A percentile compares a stretch with the other conserved stretches of the same genome.
Evolutionary conservation across 2,329 filamentous ascomycete species (phyloP).

Genomic region (Sclerotiophoma versabilis): DNA sequence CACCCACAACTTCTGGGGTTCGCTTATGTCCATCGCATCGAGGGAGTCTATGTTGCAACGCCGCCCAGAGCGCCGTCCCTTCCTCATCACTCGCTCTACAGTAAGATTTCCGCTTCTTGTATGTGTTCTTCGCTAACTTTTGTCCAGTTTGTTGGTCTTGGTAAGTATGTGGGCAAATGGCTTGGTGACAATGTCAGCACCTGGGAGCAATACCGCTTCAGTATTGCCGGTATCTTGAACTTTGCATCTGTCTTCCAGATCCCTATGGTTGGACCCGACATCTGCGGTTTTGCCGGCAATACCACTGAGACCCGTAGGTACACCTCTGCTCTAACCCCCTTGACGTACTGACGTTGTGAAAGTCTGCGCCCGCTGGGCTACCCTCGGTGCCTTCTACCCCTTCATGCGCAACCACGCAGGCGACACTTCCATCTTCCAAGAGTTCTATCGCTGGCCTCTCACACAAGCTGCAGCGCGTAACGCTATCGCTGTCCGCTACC

Average conservation of each 20-base stretch:
- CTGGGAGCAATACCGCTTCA: constrained; percentile 54
- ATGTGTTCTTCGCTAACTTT: constrained; percentile 1
- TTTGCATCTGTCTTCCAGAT: constrained; percentile 56
- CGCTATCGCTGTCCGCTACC: constrained; percentile 74
- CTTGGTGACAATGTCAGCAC: constrained; percentile 60
- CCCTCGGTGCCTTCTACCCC: constrained; percentile 74
- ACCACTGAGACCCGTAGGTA: constrained; percentile 65
- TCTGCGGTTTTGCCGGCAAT: constrained; percentile 75
- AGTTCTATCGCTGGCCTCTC: constrained; percentile 59
- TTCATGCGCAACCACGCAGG: constrained; percentile 78
- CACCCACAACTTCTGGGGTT: constrained; percentile 77
- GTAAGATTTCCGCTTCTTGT: constrained; percentile 15
- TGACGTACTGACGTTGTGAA: not conserved
- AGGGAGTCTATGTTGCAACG: constrained; percentile 71
- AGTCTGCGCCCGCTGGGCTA: constrained; percentile 75
- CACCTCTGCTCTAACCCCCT: not conserved
- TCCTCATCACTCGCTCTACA: constrained; percentile 77
- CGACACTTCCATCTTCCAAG: constrained; percentile 64
- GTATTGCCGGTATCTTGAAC: constrained; percentile 51
- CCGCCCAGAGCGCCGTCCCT: constrained; percentile 67
- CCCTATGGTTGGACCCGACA: constrained; percentile 63
- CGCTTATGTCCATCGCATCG: constrained; percentile 74
- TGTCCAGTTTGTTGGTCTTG: constrained; percentile 69
- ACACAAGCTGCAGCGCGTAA: constrained; percentile 70
- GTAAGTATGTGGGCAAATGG: constrained; percentile 65